Conservation (phyloP, 2,329 filamentous ascomycete genomes). For the Fusarium acutatum region DNA sequence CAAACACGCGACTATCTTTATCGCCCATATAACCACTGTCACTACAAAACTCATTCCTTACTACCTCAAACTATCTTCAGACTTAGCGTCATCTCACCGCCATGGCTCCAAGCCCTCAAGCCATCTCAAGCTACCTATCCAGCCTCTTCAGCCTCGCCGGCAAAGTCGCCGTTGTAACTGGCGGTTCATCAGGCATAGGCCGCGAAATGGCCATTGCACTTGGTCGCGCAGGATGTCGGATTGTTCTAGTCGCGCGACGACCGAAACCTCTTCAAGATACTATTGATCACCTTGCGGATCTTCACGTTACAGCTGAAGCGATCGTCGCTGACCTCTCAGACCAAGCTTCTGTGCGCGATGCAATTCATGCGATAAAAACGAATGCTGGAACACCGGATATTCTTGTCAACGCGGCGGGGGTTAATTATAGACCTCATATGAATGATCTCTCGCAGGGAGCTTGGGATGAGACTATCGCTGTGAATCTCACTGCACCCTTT, state of each 20-base stretch:
- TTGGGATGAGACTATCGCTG: slow-evolving; percentile 45
- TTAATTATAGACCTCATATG: slow-evolving; percentile 44
- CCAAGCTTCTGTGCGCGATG: slow-evolving; percentile 13
- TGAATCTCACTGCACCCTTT: slow-evolving; percentile 48
- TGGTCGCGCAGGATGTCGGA: slow-evolving; percentile 42
- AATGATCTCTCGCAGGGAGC: slow-evolving; percentile 38
- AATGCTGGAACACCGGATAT: slow-evolving; percentile 44
- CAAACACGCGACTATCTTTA: background rate
- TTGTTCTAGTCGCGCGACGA: slow-evolving; percentile 45
- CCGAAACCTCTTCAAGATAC: slow-evolving; percentile 36
- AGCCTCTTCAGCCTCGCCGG: slow-evolving; percentile 44
- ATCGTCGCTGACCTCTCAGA: slow-evolving; percentile 32
- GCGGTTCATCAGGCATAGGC: slow-evolving; percentile 48
- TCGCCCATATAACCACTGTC: fast-evolving
- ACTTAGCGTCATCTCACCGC: background rate
- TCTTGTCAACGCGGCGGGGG: slow-evolving; percentile 45
- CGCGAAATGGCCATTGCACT: slow-evolving; percentile 44
- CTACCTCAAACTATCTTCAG: background rate
- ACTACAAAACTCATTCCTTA: background rate
- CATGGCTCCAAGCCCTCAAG: slow-evolving; percentile 19
- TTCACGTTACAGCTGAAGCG: slow-evolving; percentile 38
- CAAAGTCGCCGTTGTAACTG: slow-evolving; percentile 44
- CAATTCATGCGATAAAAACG: slow-evolving; percentile 30
- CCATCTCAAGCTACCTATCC: slow-evolving; percentile 37
- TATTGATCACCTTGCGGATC: slow-evolving; percentile 33